Conservation (phyloP, 2,329 filamentous ascomycete genomes). For the Sclerotiophoma versabilis region DNA sequence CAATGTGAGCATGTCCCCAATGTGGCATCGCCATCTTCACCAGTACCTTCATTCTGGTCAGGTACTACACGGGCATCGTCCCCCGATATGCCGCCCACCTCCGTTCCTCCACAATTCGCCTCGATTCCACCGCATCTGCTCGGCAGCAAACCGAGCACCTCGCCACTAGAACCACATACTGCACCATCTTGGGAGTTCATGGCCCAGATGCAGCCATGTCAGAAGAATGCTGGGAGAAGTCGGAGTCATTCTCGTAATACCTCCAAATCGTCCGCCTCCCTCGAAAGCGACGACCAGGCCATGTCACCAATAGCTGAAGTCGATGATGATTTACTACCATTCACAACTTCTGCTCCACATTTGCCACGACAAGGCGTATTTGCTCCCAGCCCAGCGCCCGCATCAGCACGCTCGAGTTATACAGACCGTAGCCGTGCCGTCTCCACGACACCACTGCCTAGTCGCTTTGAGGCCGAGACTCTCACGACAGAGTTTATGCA, state of each 20-base stretch:
- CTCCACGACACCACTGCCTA: slow-evolving; percentile 40
- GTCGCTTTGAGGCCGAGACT: slow-evolving; percentile 48
- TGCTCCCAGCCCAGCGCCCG: slow-evolving; percentile 37
- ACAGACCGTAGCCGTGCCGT: slow-evolving; percentile 44
- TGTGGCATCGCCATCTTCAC: slow-evolving; percentile 40
- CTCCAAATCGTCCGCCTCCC: slow-evolving; percentile 42
- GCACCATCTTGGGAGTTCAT: slow-evolving; percentile 48
- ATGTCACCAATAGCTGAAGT: slow-evolving; percentile 39
- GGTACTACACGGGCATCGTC: slow-evolving; percentile 47
- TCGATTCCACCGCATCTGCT: slow-evolving; percentile 26
- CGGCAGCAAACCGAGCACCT: slow-evolving; percentile 28
- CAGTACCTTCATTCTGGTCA: slow-evolving; percentile 49
- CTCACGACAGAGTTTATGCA: slow-evolving; percentile 44
- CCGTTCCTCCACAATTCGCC: slow-evolving; percentile 32
- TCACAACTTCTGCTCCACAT: slow-evolving; percentile 32
- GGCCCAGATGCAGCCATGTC: slow-evolving; percentile 26
- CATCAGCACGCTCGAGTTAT: slow-evolving; percentile 37
- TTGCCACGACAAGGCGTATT: slow-evolving; percentile 44
- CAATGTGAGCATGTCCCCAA: slow-evolving; percentile 46
- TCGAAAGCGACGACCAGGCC: slow-evolving; percentile 39
- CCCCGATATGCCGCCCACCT: slow-evolving; percentile 43
- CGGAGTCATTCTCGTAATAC: slow-evolving; percentile 39
- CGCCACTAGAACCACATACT: slow-evolving; percentile 38
- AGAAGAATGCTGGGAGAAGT: slow-evolving; percentile 28
- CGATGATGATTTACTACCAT: slow-evolving; percentile 40